Percentiles rank a stretch among this genome's conserved stretches.
Conservation (phyloP, 257 asterid species). For the Penstemon eatonii region DNA sequence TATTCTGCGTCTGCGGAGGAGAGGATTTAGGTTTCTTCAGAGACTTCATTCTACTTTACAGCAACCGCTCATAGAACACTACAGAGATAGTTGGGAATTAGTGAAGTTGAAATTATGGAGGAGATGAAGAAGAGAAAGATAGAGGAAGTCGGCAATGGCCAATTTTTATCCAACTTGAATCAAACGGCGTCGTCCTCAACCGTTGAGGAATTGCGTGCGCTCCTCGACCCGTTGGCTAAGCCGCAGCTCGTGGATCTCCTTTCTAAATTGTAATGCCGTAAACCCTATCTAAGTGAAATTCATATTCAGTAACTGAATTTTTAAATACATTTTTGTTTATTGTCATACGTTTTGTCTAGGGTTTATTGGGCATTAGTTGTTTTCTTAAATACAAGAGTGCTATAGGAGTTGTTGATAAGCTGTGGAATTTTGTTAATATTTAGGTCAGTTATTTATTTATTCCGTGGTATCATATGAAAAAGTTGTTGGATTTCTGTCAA, state of each 20-base stretch:
- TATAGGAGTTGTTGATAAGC: no score
- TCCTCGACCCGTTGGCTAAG: conserved; percentile 80
- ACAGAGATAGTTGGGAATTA: no score
- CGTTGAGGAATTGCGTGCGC: conserved; percentile 58
- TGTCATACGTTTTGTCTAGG: background rate
- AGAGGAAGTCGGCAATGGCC: conserved; percentile 49
- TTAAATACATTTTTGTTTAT: background rate
- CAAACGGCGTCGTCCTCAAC: conserved; percentile 35
- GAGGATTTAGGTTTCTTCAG: no score
- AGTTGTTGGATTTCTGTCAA: no score
- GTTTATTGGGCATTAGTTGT: background rate
- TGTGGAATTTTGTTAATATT: no score
- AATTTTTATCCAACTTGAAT: conserved; percentile 33
- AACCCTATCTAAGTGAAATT: background rate
- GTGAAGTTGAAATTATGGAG: conserved; percentile 40
- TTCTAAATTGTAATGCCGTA: conserved; percentile 53
- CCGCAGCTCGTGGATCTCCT: conserved; percentile 80
- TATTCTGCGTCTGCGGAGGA: no score
- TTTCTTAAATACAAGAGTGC: no score
- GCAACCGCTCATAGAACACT: no score
- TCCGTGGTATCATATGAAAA: no score
- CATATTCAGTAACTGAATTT: no score
- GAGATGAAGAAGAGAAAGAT: conserved; percentile 77
- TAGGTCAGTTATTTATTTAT: no score
- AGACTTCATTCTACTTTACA: no score